Base-by-base conservation (phyloP, 345 rosid species). In the Populus alba region DNA sequence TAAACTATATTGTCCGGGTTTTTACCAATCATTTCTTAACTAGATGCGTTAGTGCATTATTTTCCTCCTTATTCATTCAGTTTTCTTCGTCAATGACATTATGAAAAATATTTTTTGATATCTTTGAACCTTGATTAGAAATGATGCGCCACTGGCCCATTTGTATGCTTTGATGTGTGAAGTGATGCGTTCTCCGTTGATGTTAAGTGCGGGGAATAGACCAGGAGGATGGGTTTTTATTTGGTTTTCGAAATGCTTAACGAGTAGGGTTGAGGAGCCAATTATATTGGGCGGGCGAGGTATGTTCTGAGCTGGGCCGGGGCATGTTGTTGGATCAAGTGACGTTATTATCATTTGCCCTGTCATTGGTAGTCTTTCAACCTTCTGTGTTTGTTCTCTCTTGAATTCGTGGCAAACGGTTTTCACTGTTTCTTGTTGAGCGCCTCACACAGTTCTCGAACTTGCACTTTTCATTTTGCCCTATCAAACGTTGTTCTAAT, bases 1-100 rank as follows among this genome's bases (percentile, higher is more conserved):
- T 27, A 1, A 27, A 1, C 27, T 27, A 27, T 1, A 27, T 1
- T 1, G 1, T 1, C 1, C 1, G 27, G 27, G 1, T 27, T 27
- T 27, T 27, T 1, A 27, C 27, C 45, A 18, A 6, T 53, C 9
- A 20, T 53, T 53, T 53, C 23, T 53, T 53, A 20, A 20, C 3
- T 20, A 20, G 9, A 53, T 18, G 59, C 3, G 23, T 53, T 53
- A n/a, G n/a, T 7, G 0, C 11, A 18, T 53, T 59, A 23, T 59
- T 55, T 22, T 55, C 62, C 25, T 55, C 62, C 62, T 2, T 55
- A n/a, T 22, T 55, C 12, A 8, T 8, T 8, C 62, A 20, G 62
- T 22, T 55, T 22, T 55, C 23, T 7, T 59, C 65, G 1, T 59
- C 65, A 23, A 23, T 59, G 12, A 10, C 16, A 59, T 1, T 8